Base-by-base conservation (phyloP, 1,284 basidiomycete genomes). In the Leccinum pachyderme region DNA sequence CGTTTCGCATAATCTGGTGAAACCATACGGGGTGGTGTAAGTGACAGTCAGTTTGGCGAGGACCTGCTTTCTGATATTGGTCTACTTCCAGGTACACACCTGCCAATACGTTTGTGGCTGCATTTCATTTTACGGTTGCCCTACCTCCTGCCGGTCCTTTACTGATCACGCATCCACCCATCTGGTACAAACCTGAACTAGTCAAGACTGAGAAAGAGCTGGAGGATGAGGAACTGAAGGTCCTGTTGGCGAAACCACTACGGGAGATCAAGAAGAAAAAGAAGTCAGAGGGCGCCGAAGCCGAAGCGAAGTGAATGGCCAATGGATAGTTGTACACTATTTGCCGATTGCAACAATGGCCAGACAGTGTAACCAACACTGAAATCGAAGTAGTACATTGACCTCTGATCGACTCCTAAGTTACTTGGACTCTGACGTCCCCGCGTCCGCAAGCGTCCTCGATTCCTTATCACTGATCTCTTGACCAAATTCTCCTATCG, bases 51-150 rank as follows among this genome's bases (percentile, higher is more conserved):
- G 37, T 32, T 25, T 28, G 24, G 51, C 44, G 52, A 7, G 24
- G 2, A 22, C 27, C 54, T 51, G 27, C 22, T 39, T 44, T 49
- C 52, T 62, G 45, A 66, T 41, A 32, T 35, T 37, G 18, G 6
- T 53, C 12, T 41, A 50, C 48, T 18, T 18, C 18, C 56, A 92
- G 89, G 56, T 91, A 89, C 75, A 93, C 93, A 6, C 89, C 90
- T 39, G 63, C 84, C 25, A 86, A 82, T 63, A 91, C 91, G 5
- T 83, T 88, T 59, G 93, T 95, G 49, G 93, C 94, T 54, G 91
- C 91, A 37, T 94, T 95, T 83, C 95, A 97, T 81, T 97, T 96
- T 77, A 97, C 94, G 56, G 87, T 96, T 64, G 94, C 92, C 29
- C 83, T 97, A 35, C 84, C 91, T 41, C 85, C 93, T 47, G 89